Evolutionary conservation across 2,329 filamentous ascomycete genomes (phyloP).

Genomic region (Hypoxylon sp.): DNA sequence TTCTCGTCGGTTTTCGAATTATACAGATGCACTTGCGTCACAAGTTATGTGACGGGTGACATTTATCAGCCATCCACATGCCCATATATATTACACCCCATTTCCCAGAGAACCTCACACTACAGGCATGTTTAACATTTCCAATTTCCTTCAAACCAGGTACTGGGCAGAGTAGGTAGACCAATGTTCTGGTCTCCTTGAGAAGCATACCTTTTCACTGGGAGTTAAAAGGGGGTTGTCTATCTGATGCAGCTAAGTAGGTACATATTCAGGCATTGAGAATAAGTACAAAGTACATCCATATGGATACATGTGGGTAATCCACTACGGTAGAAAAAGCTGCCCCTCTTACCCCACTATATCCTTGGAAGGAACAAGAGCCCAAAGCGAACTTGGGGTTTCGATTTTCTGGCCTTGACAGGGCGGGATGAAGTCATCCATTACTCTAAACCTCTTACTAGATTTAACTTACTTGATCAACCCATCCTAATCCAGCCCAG

Average conservation of each 20-base stretch:
- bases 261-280: conserved; percentile 17
- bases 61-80: background rate
- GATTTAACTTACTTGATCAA: conserved; percentile 8
- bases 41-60: background rate
- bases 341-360: conserved; percentile 39
- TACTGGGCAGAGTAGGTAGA: no score
- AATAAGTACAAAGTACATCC: conserved; percentile 7
- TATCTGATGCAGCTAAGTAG: background rate
- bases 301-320: background rate
- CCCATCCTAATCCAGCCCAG: background rate
- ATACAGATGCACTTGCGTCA: background rate
- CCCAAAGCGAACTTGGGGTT: conserved; percentile 16
- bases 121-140: background rate
- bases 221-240: no score
- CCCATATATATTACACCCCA: background rate
- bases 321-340: background rate
- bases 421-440: conserved; percentile 51
- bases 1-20: no score
- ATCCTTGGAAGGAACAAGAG: conserved; percentile 10
- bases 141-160: no score
- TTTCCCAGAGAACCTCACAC: background rate
- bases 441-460: conserved; percentile 20
- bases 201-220: background rate
- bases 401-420: conserved; percentile 21
- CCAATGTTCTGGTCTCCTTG: background rate